Evolutionary conservation across 768 basidiomycete genomes (phyloP), one percentile per base, ranked within the genome.

Genomic region (Trametes maxima): DNA sequence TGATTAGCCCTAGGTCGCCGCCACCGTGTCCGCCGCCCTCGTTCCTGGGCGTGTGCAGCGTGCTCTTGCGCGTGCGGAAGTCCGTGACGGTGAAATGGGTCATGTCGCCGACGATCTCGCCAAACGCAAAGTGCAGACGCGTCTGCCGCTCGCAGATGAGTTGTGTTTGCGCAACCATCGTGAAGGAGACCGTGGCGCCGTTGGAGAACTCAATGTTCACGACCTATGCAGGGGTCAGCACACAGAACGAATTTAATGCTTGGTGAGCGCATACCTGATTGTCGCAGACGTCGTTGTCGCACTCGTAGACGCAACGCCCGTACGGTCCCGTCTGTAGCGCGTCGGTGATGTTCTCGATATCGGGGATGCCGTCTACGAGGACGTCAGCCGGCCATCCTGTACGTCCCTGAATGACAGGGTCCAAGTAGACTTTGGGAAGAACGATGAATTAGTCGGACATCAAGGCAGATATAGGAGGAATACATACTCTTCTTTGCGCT

Each of bases 31-130:
- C 85, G 14, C 89, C 87, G 1, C 86, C 87, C 49, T 88, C 84
- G 42, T 75, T 73, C 37, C 65, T 70, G 0, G 91, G 92, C 14
- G 66, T 67, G 70, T 82, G 77, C 2, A 62, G 72, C 46, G 75
- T 84, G 50, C 74, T 78, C 43, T 69, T 73, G 22, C 78, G 74
- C 44, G 82, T 85, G 57, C 85, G 80, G 75, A 94, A 95, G 74
- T 94, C 86, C 21, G 84, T 87, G 19, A 91, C 85, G 14, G 85
- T 90, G 69, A 90, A 94, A 12, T 75, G 80, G 16, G 59, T 73
- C 91, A 92, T 92, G 72, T 95, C 84, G 25, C 94, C 94, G n/a
- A 94, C 80, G 53, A 95, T 87, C 75, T 95, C 94, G 5, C 94
- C 94, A 59, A 91, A 82, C 2, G 88, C 86, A 67, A 95, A 95